Base-by-base conservation (phyloP, 1,284 basidiomycete genomes). In the Cyathus pygmaeus region DNA sequence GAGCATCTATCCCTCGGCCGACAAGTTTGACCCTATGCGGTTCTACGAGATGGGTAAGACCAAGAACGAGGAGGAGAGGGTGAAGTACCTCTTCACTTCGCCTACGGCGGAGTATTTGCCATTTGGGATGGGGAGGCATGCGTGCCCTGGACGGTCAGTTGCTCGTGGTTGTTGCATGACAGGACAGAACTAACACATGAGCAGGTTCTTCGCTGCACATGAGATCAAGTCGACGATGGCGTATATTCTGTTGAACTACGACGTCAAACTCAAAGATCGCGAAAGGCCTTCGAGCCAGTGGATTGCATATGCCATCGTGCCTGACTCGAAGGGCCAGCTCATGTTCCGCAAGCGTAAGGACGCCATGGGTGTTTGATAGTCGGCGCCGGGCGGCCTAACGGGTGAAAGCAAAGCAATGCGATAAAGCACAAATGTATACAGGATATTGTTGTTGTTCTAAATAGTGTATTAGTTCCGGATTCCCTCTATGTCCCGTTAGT, bases 141-240 rank as follows among this genome's bases (percentile, higher is more conserved):
- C 74, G 6, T 79, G 78, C n/a, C 44, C 44, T 24, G 44, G 44
- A 73, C 59, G 36, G 49, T 36, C n/a, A 24, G 27, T 24, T 41
- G n/a, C n/a, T n/a, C n/a, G n/a, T n/a, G n/a, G n/a, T n/a, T n/a
- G 51, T n/a, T n/a, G 33, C 27, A 57, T 36, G 26, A 15, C n/a
- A 10, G 19, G 49, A 19, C 46, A 21, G 29, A 30, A 27, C 13
- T 56, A 10, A 27, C 9, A 19, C 10, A 79, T 79, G 3, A 80
- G 80, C 3, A 67, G 81, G 13, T 83, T 81, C 73, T 82, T 83
- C 61, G 81, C 81, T 2, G 75, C 74, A n/a, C 77, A 72, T 54
- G 77, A 78, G 63, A 66, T 82, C 27, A 83, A 83, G 65, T 65
- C 72, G 2, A 75, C 82, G 65, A 54, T 83, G 27, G 80, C 76